A percentile compares a stretch with the other conserved stretches of the same genome.
Conservation (phyloP, 306 rosid species). For the Castanospermum australe region DNA sequence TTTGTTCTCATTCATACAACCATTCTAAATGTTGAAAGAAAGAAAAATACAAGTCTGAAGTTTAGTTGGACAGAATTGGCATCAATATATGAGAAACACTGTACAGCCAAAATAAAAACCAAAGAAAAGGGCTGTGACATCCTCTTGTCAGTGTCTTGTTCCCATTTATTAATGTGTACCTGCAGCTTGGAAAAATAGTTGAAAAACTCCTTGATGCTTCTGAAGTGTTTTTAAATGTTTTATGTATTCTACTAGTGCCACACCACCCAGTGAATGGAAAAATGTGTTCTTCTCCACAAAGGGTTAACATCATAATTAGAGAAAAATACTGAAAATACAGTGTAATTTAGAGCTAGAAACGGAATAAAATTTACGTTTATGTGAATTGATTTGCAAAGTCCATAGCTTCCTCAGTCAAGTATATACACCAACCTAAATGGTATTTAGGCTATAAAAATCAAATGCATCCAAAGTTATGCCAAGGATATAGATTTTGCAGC, state of each 20-base stretch:
- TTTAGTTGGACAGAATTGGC: neutral
- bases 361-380: neutral
- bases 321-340: neutral
- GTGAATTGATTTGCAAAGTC: neutral
- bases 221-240: neutral
- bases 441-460: neutral
- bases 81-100: neutral
- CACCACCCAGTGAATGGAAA: neutral
- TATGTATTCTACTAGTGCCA: neutral
- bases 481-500: neutral
- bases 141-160: neutral
- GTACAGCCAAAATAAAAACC: neutral
- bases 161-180: neutral
- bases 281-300: neutral
- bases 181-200: neutral
- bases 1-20: neutral
- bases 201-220: neutral
- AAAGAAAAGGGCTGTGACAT: neutral
- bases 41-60: neutral
- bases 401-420: neutral
- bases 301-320: neutral
- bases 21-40: neutral
- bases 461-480: conserved; percentile 11
- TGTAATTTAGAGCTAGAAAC: neutral
- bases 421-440: neutral